These are phyloP conservation scores for Eimeria praecox DNA, from an alignment of 169 alveolate species.

Conservation along the genomic window DNA sequence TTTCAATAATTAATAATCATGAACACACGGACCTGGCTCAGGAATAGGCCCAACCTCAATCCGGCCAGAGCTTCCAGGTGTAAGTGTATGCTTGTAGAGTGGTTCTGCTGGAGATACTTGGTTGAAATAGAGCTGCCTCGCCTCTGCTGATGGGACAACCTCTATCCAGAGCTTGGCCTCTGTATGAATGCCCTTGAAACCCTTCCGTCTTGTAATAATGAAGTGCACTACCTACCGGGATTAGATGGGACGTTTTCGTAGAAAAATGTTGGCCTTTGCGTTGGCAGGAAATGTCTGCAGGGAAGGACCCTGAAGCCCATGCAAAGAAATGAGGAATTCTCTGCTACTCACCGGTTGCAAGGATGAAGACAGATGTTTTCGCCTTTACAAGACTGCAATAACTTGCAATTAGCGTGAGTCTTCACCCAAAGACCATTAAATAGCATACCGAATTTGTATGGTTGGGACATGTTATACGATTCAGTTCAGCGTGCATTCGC, in stretches of 20 bases:
- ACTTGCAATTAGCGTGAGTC: not conserved
- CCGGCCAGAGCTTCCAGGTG: constrained; percentile 37
- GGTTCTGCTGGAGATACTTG: constrained; percentile 24
- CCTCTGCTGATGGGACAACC: constrained; percentile 15
- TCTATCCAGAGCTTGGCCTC: constrained; percentile 70
- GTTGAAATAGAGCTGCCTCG: constrained; percentile 37
- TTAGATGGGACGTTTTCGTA: constrained; percentile 53
- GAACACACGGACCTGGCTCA: constrained; percentile 17
- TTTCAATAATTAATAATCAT: not conserved
- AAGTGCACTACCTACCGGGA: constrained; percentile 16
- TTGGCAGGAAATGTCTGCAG: constrained; percentile 54
- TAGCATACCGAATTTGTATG: constrained; percentile 20
- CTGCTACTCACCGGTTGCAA: constrained; percentile 43
- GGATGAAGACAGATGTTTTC: constrained; percentile 68
- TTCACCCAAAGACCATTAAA: not conserved
- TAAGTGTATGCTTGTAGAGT: constrained; percentile 2
- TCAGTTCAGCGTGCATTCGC: not conserved
- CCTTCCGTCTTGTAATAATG: not conserved
- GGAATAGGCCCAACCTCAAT: constrained; percentile 38
- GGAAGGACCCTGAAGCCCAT: not conserved
- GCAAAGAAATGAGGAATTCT: not conserved
- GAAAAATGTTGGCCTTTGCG: constrained; percentile 51
- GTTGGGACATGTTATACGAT: constrained; percentile 48
- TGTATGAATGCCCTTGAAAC: not conserved
- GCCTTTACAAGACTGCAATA: constrained; percentile 55